Evolutionary conservation across 1,284 basidiomycete species (phyloP), one percentile per base, ranked within the genome.

Genomic region (Ceratobasidium sp.): DNA sequence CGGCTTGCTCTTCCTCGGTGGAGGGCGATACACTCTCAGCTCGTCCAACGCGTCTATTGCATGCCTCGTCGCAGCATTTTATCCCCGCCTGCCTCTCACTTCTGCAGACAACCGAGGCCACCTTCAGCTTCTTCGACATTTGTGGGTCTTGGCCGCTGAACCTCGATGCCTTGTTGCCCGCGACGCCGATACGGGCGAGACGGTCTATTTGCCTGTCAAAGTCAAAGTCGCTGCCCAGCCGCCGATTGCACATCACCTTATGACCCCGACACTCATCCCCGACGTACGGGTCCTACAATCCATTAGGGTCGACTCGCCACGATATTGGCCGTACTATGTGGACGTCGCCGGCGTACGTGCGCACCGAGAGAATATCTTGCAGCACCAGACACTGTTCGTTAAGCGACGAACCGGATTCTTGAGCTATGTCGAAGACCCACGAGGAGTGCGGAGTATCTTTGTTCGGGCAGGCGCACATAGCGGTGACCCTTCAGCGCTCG

Each of bases 71-170:
- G 89, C 93, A 17, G 90, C 98, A 0, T 96, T 98, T 85, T 99
- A 95, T 82, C 97, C 97, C 1, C 90, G 94, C 14, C 95, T 94
- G 80, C 90, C 95, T 17, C 86, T 90, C 14, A 82, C 87, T 9
- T 92, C 94, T 0, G 89, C 89, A 8, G 97, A 99, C 80, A 98
- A 98, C 83, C 92, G 93, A 76, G 91, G 92, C 50, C 97, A 96
- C 80, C 87, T 98, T 3, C 98, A 99, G 82, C 95, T 96, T 0
- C 89, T 97, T 77, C 89, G 98, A 3, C 97, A 99, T 82, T 84
- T 99, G 33, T 99, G 98, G 98, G 94, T 94, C 1, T 86, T 99
- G 47, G 98, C 98, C 0, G 92, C 94, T 17, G 97, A 99, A 80
- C 97, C 98, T 2, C 86, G 98, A 57, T 97, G 97, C 81, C 86